Base-by-base conservation (phyloP, 106 monocot genomes). In the Cymbidium sinense region DNA sequence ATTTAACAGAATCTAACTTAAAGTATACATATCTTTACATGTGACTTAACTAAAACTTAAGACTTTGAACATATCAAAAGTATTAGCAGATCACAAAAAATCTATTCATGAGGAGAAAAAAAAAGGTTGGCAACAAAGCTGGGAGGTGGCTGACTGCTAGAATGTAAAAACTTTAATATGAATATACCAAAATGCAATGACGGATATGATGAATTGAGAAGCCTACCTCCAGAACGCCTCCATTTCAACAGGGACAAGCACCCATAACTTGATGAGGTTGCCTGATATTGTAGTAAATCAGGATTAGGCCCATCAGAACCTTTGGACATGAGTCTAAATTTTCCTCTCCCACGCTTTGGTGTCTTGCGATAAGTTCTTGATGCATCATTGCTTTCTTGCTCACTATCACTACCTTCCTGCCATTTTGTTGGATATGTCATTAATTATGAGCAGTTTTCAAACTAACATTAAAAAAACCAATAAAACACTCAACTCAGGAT, bases 381-480 rank as follows among this genome's bases (percentile, higher is more conserved):
- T 51, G 73, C 85, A 88, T 90, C 93, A 79, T 88, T 87, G 83
- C 87, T 92, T 83, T 99, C 98, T 65, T 73, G 80, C 21, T 92
- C 98, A 77, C 92, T 92, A 35, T 99, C 90, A 82, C 85, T 94
- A 36, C 90, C 98, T 78, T 89, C 98, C 94, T 93, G 82, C 36
- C 18, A 64, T 31, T 79, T 44, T 9, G 67, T 34, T 47, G n/a
- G 9, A 8, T n/a, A 35, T 35, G 35, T 44, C 74, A 43, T 12
- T 27, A 12, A 43, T 43, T 39, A 27, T 47, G 15, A 25, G 5
- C 12, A 44, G 74, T 27, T 4, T 43, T 74, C 27, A 47, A 74
- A n/a, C 43, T 74, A 74, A 1, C 6, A 74, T 74, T 0, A 74
- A 44, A 73, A 23, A 34, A 8, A 35, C 5, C 37, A 37, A 39